phyloP scores from a whole-genome alignment of 2,329 filamentous ascomycete species.

The Ambrosiella beaveri region DNA sequence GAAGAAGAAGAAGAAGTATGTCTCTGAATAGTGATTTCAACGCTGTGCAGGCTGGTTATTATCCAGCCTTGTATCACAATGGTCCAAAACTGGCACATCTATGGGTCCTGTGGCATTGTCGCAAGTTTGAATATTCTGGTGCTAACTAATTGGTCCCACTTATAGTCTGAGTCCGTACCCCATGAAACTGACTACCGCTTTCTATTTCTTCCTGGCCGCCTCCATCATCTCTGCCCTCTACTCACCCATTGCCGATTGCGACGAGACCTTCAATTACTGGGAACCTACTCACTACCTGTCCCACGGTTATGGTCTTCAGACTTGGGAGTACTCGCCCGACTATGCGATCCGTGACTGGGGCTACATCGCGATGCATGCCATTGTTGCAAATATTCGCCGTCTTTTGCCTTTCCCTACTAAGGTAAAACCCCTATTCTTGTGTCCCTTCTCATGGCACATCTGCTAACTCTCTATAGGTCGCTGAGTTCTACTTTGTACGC shows the following conservation, averaged over 20 bases:
- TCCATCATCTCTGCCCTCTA: slow-evolving; percentile 62
- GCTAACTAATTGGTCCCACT: background rate
- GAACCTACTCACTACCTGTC: slow-evolving; percentile 88
- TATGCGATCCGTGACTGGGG: slow-evolving; percentile 93
- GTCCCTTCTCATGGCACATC: background rate
- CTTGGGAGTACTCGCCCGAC: slow-evolving; percentile 95
- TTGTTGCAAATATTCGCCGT: slow-evolving; percentile 48
- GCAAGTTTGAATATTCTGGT: background rate
- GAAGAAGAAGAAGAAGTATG: slow-evolving; percentile 31
- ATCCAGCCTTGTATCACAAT: no score
- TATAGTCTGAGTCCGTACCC: slow-evolving; percentile 20
- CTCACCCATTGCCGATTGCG: slow-evolving; percentile 90
- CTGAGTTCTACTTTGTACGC: slow-evolving; percentile 79
- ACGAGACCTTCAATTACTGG: slow-evolving; percentile 99
- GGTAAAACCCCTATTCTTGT: slow-evolving; percentile 20
- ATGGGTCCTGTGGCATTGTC: no score
- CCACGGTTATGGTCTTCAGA: slow-evolving; percentile 85
- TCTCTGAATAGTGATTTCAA: background rate
- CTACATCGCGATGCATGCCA: slow-evolving; percentile 66
- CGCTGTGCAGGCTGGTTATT: no score
- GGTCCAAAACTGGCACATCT: background rate
- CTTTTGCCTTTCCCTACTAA: slow-evolving; percentile 45
- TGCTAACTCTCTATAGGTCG: slow-evolving; percentile 24
- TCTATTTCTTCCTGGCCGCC: slow-evolving; percentile 61
- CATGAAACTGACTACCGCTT: slow-evolving; percentile 56